Percentiles rank a stretch among this genome's conserved stretches.
Evolutionary conservation across 345 rosid species (phyloP).

Genomic region (Luvunga scandens): DNA sequence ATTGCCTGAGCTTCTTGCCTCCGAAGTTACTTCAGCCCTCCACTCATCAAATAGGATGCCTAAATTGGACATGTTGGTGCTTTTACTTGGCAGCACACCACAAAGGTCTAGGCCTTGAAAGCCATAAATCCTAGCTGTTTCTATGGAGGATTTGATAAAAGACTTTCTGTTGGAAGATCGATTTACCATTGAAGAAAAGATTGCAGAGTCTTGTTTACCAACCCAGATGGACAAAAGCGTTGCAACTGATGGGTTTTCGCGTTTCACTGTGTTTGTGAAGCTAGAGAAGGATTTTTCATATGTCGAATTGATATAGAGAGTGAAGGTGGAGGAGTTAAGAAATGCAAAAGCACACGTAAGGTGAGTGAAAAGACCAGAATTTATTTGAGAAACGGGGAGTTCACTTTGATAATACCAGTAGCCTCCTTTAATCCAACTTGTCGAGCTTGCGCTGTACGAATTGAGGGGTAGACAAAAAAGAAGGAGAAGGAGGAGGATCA

Average conservation of each 20-base stretch:
- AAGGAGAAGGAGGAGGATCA: not conserved
- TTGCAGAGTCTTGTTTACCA: not conserved
- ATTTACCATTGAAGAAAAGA: slow-evolving; percentile 19
- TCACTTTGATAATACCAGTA: not conserved
- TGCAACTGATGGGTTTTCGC: slow-evolving; percentile 19
- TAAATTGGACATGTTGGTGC: slow-evolving; percentile 20
- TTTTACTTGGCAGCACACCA: slow-evolving; percentile 13
- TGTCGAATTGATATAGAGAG: slow-evolving; percentile 1
- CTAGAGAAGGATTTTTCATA: slow-evolving; percentile 11
- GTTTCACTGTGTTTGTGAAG: slow-evolving; percentile 19
- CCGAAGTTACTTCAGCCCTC: slow-evolving; percentile 22
- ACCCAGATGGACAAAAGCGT: slow-evolving; percentile 24
- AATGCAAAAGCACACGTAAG: slow-evolving; percentile 29
- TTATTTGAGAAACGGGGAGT: not conserved
- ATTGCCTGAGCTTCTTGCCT: slow-evolving; percentile 16
- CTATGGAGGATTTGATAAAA: slow-evolving; percentile 23
- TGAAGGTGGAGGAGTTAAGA: slow-evolving; percentile 16
- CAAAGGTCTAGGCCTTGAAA: slow-evolving; percentile 34
- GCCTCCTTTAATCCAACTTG: not conserved
- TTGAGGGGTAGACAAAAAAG: not conserved
- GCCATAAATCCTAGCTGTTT: slow-evolving; percentile 22
- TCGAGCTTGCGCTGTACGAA: not conserved
- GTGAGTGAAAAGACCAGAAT: slow-evolving; percentile 7
- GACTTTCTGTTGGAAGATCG: slow-evolving; percentile 12
- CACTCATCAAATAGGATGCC: slow-evolving; percentile 32